A percentile compares a stretch with the other conserved stretches of the same genome.
These are phyloP conservation scores for Aspergillus nomiae DNA, from an alignment of 2,329 filamentous ascomycete genomes.

Conservation along the genomic window DNA sequence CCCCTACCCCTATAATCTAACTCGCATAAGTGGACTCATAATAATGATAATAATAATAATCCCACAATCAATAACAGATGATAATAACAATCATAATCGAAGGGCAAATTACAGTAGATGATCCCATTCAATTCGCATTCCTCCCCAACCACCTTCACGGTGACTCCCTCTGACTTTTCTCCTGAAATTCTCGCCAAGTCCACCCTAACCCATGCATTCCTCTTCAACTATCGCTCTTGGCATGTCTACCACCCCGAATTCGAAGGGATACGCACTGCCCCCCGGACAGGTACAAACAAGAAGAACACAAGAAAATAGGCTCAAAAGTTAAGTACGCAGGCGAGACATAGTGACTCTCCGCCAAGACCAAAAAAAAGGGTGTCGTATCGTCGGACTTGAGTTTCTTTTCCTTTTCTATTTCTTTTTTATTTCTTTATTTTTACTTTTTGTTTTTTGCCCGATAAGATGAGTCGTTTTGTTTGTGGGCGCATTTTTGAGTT, in stretches of 20 bases:
- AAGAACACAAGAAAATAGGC: not conserved
- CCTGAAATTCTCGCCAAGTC: not conserved
- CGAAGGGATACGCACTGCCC: constrained; percentile 1
- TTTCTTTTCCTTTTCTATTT: too few relatives aligned
- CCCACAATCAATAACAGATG: not conserved
- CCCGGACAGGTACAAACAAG: not conserved
- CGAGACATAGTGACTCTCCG: too few relatives aligned
- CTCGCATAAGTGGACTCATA: not conserved
- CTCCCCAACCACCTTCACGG: not conserved
- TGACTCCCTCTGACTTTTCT: not conserved
- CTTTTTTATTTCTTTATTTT: too few relatives aligned
- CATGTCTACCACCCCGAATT: not conserved
- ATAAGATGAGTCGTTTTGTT: too few relatives aligned
- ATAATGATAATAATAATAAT: not conserved
- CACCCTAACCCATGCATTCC: not conserved
- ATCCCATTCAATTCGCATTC: not conserved
- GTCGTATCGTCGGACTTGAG: too few relatives aligned
- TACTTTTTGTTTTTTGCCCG: too few relatives aligned
- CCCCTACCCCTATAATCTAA: not conserved
- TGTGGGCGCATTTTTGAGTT: too few relatives aligned
- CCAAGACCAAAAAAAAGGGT: too few relatives aligned
- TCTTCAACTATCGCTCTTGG: not conserved
- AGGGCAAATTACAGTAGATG: too few relatives aligned
- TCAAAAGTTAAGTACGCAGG: too few relatives aligned
- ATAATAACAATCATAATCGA: too few relatives aligned